Conservation (phyloP, 164 flowering plant species). For the Annona squamosa region DNA sequence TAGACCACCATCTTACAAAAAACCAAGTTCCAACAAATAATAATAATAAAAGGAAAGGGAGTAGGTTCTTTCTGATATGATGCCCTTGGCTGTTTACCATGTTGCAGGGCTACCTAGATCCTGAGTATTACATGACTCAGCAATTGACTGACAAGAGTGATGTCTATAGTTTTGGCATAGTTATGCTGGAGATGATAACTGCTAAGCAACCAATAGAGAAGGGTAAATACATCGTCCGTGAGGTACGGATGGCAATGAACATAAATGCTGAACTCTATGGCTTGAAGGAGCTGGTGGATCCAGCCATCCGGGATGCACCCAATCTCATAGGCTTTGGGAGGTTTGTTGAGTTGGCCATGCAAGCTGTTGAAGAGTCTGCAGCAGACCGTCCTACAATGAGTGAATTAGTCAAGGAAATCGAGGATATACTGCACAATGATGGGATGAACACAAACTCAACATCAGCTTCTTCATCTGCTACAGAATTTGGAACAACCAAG, state of each 20-base stretch:
- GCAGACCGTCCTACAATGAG: slow-evolving; percentile 83
- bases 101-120: slow-evolving; percentile 89
- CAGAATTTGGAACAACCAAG: slow-evolving; percentile 53
- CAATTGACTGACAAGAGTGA: slow-evolving; percentile 87
- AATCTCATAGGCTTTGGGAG: slow-evolving; percentile 46
- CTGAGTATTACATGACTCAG: slow-evolving; percentile 95
- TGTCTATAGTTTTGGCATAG: slow-evolving; percentile 88
- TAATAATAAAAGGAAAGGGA: background rate
- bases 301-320: slow-evolving; percentile 30
- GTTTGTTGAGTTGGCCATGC: slow-evolving; percentile 79
- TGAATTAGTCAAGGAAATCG: slow-evolving; percentile 69
- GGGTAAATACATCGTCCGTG: slow-evolving; percentile 86
- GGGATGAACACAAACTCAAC: slow-evolving; percentile 63
- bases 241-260: slow-evolving; percentile 46
- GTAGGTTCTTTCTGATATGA: background rate
- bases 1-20: no score
- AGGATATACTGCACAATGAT: slow-evolving; percentile 59
- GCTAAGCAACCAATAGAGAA: slow-evolving; percentile 73
- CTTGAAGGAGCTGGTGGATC: slow-evolving; percentile 58
- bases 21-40: no score
- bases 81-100: background rate
- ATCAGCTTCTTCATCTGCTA: slow-evolving; percentile 81
- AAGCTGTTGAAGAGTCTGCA: slow-evolving; percentile 80
- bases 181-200: slow-evolving; percentile 79
- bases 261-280: slow-evolving; percentile 51